These are phyloP conservation scores for Stentor roeselii DNA, from an alignment of 73 alveolate species.

Conservation along the genomic window DNA sequence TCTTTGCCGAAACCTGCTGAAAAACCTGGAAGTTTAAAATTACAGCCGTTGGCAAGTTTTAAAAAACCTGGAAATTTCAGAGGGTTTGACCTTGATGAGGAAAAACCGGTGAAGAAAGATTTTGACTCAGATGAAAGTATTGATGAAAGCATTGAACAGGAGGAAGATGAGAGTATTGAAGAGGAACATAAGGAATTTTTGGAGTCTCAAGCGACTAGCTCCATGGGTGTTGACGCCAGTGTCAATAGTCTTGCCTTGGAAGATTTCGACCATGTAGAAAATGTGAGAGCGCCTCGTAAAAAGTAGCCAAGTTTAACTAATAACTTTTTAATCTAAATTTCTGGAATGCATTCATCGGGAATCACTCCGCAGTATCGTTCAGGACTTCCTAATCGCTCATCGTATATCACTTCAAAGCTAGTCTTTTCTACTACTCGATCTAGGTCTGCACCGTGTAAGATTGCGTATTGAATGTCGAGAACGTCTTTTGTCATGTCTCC, in stretches of 20 bases:
- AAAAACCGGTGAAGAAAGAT: not conserved
- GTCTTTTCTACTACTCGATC: not conserved
- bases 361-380: not conserved
- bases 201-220: conserved; percentile 15
- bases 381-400: not conserved
- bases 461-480: conserved; percentile 27
- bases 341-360: not conserved
- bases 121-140: not conserved
- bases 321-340: not conserved
- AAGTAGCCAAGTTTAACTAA: no score
- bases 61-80: not conserved
- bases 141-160: not conserved
- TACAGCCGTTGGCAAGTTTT: not conserved
- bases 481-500: conserved; percentile 24
- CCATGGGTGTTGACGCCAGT: conserved; percentile 23
- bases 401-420: not conserved
- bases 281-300: not conserved
- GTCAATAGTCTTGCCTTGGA: conserved; percentile 28
- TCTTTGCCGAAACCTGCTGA: not conserved
- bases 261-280: conserved; percentile 29
- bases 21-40: not conserved
- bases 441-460: not conserved
- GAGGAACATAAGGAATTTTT: not conserved
- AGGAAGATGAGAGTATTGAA: not conserved
- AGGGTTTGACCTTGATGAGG: conserved; percentile 12